phyloP scores from a whole-genome alignment of 768 basidiomycete genomes.

The Candolleomyces eurysporus region DNA sequence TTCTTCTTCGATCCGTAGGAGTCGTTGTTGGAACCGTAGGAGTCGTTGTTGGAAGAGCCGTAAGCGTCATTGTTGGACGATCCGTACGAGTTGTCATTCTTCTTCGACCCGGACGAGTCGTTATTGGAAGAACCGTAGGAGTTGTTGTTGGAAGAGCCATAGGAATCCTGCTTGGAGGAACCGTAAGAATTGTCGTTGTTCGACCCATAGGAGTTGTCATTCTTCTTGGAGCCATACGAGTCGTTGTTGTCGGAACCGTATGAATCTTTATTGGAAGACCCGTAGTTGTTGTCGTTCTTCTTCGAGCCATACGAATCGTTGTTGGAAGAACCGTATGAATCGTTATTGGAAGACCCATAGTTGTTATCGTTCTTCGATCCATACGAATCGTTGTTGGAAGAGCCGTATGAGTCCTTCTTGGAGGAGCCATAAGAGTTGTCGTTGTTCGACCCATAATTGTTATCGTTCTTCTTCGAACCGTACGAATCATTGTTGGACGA shows the following conservation, averaged over 20 bases:
- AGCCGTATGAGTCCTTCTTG: constrained; percentile 6
- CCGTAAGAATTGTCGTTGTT: constrained; percentile 15
- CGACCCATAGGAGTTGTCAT: constrained; percentile 13
- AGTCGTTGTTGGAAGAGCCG: constrained; percentile 7
- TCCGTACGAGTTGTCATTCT: constrained; percentile 18
- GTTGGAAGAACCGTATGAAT: not conserved
- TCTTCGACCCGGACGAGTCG: constrained; percentile 24
- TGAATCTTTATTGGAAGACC: constrained; percentile 17
- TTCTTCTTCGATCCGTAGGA: too few species aligned
- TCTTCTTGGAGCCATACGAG: constrained; percentile 20
- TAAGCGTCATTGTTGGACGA: constrained; percentile 18
- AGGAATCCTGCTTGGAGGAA: constrained; percentile 17
- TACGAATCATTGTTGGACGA: constrained; percentile 19
- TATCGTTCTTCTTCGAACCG: constrained; percentile 21
- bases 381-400: constrained; percentile 22
- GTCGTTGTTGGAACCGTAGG: constrained; percentile 12
- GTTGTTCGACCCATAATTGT: constrained; percentile 13
- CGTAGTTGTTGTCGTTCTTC: not conserved
- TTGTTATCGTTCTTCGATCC: constrained; percentile 14
- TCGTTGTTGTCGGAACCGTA: constrained; percentile 21
- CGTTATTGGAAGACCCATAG: not conserved
- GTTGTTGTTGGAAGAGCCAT: constrained; percentile 13
- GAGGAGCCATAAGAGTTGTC: constrained; percentile 17
- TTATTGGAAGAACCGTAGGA: too few species aligned
- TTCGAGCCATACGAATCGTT: not conserved